phyloP scores from a whole-genome alignment of 345 rosid genomes.

The Aethionema arabicum region DNA sequence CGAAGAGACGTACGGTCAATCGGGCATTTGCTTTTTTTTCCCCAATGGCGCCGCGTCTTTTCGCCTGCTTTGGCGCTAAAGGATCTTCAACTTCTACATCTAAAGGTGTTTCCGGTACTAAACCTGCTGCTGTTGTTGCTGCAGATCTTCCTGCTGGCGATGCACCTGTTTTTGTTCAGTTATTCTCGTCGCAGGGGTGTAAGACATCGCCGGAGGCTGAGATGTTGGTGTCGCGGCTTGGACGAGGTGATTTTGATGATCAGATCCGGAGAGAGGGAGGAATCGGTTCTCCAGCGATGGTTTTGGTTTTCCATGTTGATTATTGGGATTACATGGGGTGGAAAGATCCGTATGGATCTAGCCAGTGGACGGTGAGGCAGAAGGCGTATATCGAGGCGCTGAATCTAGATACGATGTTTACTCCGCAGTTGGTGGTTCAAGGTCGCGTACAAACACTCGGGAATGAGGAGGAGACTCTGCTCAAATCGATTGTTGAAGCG shows the following conservation, averaged over 20 bases:
- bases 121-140: conserved; percentile 15
- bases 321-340: conserved; percentile 91
- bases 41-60: conserved; percentile 65
- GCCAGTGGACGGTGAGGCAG: conserved; percentile 79
- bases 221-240: conserved; percentile 70
- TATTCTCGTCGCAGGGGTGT: conserved; percentile 90
- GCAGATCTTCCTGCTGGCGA: conserved; percentile 43
- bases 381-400: conserved; percentile 80
- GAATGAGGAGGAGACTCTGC: conserved; percentile 60
- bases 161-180: conserved; percentile 68
- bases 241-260: conserved; percentile 72
- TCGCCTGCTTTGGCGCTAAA: conserved; percentile 55
- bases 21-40: not conserved
- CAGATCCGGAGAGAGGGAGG: conserved; percentile 27
- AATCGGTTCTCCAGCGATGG: conserved; percentile 52
- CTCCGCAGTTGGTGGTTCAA: conserved; percentile 82
- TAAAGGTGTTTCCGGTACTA: conserved; percentile 20
- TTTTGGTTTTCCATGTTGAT: conserved; percentile 73
- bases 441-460: conserved; percentile 65
- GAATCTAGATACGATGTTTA: conserved; percentile 77
- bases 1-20: conserved; percentile 16
- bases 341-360: conserved; percentile 82
- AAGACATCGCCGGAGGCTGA: conserved; percentile 77
- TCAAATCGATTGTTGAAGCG: conserved; percentile 52
- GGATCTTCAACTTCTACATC: conserved; percentile 28